Conservation (phyloP, 805 yeast genomes). For the Myxozyma neotropica region DNA sequence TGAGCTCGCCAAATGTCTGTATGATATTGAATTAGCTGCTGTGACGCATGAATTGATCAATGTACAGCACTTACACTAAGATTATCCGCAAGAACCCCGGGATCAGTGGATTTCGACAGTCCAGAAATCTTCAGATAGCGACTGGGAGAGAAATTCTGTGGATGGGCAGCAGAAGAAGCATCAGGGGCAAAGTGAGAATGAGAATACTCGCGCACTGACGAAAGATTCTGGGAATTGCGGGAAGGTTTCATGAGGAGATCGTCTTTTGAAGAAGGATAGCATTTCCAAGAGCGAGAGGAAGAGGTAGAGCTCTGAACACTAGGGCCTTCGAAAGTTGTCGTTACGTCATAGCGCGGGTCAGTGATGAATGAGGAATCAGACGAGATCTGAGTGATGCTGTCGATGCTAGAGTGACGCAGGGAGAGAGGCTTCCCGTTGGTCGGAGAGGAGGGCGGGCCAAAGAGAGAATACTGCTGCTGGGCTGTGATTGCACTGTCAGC, state of each 20-base stretch:
- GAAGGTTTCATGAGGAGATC: background rate
- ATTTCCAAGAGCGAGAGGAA: slow-evolving; percentile 24
- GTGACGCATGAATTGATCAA: background rate
- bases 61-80: slow-evolving; percentile 16
- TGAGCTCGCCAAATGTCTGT: slow-evolving; percentile 34
- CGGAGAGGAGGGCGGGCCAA: background rate
- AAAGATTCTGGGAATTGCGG: background rate
- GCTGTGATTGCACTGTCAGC: too few relatives aligned
- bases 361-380: slow-evolving; percentile 16
- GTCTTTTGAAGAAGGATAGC: background rate
- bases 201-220: slow-evolving; percentile 20
- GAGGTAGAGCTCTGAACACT: slow-evolving; percentile 20
- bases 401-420: slow-evolving; percentile 1
- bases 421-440: background rate
- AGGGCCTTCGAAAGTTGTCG: slow-evolving; percentile 20
- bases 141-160: slow-evolving; percentile 15
- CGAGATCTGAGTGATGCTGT: slow-evolving; percentile 1
- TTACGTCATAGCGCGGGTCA: slow-evolving; percentile 20
- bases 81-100: slow-evolving; percentile 13
- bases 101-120: slow-evolving; percentile 24
- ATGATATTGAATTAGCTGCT: background rate
- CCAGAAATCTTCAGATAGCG: slow-evolving; percentile 29
- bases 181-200: slow-evolving; percentile 11
- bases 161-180: background rate
- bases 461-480: background rate